Evolutionary conservation across 345 rosid genomes (phyloP), one percentile per base, ranked within the genome.

Genomic region (Camelina laxa): DNA sequence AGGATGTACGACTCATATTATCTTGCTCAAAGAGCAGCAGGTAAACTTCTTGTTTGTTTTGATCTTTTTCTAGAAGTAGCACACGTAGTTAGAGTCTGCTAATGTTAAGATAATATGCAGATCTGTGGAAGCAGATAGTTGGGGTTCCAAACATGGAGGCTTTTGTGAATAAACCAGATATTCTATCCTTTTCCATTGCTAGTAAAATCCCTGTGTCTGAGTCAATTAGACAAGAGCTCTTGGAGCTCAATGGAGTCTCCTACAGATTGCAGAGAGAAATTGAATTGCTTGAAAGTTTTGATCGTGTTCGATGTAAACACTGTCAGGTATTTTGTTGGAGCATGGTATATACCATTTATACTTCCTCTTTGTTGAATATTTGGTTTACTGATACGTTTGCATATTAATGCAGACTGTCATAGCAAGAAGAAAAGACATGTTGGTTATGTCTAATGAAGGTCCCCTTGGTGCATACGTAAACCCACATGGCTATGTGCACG

Each of bases 381-480:
- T 33, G 53, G 38, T 38, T 61, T 10, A 21, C 51, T n/a, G 44
- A 57, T 54, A 8, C 9, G 0, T 17, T 61, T 65, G 4, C 22
- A 45, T 60, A 5, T 48, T 24, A 35, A 57, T 76, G 79, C 84
- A 92, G 99, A 80, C 83, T 69, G 75, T 87, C 42, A 84, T 95
- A 70, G 96, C 97, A 20, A 87, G 84, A 85, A 87, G 98, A 73
- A 90, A 93, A 79, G 96, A 95, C 81, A 92, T 92, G 98, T 69
- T 92, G 86, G 97, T 87, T 78, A 95, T 95, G 98, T 95, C 99
- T 65, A 83, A 80, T 76, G 98, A 95, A 51, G 99, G 98, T 75
- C 98, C 99, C 53, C 87, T 95, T n/a, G 91, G 96, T 79, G 98
- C 99, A 41, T 95, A 89, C 60, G 99, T 95, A 82, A 92, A 92